A percentile compares a stretch with the other conserved stretches of the same genome.
Conservation (phyloP, 192 early-diverging fungal species). For the Backusella macrospora region DNA sequence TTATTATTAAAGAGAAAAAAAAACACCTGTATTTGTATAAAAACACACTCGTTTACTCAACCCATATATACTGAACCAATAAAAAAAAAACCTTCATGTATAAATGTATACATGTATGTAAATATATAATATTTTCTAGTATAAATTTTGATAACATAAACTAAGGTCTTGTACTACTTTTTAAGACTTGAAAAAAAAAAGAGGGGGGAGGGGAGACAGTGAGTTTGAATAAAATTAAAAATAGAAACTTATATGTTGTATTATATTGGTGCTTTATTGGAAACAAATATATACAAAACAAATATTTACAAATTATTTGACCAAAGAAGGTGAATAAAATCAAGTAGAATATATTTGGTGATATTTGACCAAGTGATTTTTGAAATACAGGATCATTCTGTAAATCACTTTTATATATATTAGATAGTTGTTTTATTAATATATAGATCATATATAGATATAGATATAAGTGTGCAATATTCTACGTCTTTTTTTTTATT, state of each 20-base stretch:
- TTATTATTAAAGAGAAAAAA: neutral
- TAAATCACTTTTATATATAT: no score
- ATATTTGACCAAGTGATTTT: neutral
- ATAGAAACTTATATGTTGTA: neutral
- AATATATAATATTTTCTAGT: neutral
- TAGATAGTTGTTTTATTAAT: no score
- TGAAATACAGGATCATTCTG: no score
- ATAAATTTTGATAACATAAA: neutral
- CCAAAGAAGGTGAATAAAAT: neutral
- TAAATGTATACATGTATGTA: neutral
- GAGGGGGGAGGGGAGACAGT: no score
- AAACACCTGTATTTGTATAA: neutral
- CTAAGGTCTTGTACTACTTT: neutral
- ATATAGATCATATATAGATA: no score
- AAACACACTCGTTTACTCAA: no score
- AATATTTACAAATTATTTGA: neutral
- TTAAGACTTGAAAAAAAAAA: neutral
- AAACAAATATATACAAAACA: neutral
- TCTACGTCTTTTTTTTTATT: no score
- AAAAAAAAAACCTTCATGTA: no score
- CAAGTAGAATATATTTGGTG: conserved; percentile 4
- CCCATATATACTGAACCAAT: no score
- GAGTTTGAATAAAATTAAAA: neutral
- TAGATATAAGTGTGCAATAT: no score
- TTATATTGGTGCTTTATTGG: conserved; percentile 5